A percentile compares a stretch with the other conserved stretches of the same genome.
phyloP scores from a whole-genome alignment of 2,329 filamentous ascomycete species.

The Aspergillus arachidicola region DNA sequence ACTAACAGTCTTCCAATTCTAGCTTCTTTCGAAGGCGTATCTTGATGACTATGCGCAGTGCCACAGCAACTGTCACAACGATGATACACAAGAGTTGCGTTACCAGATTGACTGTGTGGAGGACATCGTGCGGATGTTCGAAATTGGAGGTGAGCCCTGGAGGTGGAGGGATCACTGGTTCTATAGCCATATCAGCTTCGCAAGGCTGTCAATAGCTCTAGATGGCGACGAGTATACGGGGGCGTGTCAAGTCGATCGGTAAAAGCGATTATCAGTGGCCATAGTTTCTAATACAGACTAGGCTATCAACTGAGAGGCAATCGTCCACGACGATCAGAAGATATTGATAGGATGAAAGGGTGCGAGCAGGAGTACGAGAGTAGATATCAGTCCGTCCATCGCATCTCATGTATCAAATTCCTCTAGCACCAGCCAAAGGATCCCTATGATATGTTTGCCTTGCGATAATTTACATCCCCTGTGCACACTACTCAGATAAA shows the following conservation, averaged over 20 bases:
- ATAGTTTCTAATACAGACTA: not conserved
- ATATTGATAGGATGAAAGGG: not conserved
- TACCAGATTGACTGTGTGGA: not conserved
- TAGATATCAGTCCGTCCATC: not conserved
- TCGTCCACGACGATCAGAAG: not conserved
- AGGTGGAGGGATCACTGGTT: not conserved
- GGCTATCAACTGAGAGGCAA: too few relatives aligned
- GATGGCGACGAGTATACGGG: not conserved
- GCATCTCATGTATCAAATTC: not conserved
- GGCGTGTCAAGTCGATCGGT: not conserved
- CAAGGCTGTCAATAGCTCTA: not conserved
- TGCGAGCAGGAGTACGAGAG: not conserved
- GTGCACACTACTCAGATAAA: not conserved
- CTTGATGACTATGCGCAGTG: not conserved
- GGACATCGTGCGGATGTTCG: not conserved
- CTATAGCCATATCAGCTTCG: not conserved
- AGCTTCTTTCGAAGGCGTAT: not conserved
- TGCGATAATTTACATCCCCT: not conserved
- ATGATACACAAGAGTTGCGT: not conserved
- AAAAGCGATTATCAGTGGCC: not conserved
- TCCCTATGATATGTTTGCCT: not conserved
- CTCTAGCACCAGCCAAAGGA: not conserved
- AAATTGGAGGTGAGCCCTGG: not conserved
- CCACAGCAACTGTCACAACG: not conserved
- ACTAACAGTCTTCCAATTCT: not conserved